These are phyloP conservation scores for Citrullus mucosospermus DNA, from an alignment of 306 rosid genomes.

Conservation along the genomic window DNA sequence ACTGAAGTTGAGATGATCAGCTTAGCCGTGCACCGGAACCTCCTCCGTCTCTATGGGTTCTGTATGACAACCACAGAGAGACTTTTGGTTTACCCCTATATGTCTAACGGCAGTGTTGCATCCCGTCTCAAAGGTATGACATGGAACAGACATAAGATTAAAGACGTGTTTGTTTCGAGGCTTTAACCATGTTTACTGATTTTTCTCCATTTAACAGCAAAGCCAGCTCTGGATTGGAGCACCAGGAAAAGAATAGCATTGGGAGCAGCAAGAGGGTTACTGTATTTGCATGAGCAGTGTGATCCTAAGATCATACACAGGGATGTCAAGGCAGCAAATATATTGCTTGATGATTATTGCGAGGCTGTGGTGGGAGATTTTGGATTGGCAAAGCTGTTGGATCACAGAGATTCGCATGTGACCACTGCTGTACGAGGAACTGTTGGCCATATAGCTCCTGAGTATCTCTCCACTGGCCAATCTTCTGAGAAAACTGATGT, in stretches of 20 bases:
- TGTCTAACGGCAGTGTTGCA: slow-evolving; percentile 96
- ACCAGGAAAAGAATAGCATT: slow-evolving; percentile 83
- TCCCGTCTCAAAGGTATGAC: slow-evolving; percentile 78
- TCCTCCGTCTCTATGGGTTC: slow-evolving; percentile 82
- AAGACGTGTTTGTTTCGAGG: not conserved
- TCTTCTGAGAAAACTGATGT: slow-evolving; percentile 98
- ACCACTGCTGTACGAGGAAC: slow-evolving; percentile 98
- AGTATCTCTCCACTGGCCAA: slow-evolving; percentile 94
- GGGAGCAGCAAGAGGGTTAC: slow-evolving; percentile 84
- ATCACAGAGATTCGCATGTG: slow-evolving; percentile 85
- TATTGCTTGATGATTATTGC: slow-evolving; percentile 72
- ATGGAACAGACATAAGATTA: not conserved
- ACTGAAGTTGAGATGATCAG: slow-evolving; percentile 97
- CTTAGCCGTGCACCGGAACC: slow-evolving; percentile 86
- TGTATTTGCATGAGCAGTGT: slow-evolving; percentile 92
- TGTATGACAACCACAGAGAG: slow-evolving; percentile 75
- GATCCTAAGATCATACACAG: slow-evolving; percentile 97
- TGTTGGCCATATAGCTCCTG: slow-evolving; percentile 97
- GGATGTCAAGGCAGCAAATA: slow-evolving; percentile 95
- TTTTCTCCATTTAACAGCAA: slow-evolving; percentile 32
- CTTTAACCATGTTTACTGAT: not conserved
- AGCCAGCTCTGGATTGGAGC: slow-evolving; percentile 77
- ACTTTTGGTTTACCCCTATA: slow-evolving; percentile 88
- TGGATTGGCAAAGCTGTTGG: slow-evolving; percentile 85
- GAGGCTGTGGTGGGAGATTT: slow-evolving; percentile 99